Percentiles rank a stretch among this genome's conserved stretches.
Conservation (phyloP, 495 filamentous ascomycete species). For the Podospora didyma region DNA sequence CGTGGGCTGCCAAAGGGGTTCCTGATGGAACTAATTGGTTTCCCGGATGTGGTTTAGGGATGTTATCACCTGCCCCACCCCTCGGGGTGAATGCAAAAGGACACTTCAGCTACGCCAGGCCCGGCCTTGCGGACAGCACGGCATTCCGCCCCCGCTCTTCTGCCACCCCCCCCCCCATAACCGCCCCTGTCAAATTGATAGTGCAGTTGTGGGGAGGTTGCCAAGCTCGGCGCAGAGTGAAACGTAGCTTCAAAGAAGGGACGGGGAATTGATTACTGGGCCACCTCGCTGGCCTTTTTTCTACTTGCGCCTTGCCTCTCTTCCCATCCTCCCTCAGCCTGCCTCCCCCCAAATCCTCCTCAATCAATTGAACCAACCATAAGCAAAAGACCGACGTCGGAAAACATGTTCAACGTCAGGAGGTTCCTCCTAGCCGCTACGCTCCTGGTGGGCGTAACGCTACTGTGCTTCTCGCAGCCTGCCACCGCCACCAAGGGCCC, state of each 20-base stretch:
- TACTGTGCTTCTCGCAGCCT: constrained; percentile 68
- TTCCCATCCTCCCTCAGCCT: constrained; percentile 15
- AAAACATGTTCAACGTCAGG: constrained; percentile 53
- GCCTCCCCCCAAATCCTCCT: background rate
- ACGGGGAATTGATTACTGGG: background rate
- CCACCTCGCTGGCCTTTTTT: constrained; percentile 14
- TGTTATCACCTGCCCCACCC: too few species aligned
- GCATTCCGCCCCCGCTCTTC: too few species aligned
- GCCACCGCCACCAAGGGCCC: constrained; percentile 79
- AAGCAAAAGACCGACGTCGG: background rate
- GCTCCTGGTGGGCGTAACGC: constrained; percentile 67
- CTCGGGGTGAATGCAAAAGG: too few species aligned
- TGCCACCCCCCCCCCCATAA: background rate
- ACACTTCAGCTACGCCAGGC: too few species aligned
- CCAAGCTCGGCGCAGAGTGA: constrained; percentile 17
- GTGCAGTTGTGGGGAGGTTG: background rate
- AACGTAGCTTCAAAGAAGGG: constrained; percentile 31
- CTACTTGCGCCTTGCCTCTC: background rate
- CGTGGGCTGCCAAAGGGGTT: constrained; percentile 8
- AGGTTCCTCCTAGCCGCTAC: constrained; percentile 61
- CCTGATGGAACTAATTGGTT: background rate
- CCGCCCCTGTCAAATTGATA: background rate
- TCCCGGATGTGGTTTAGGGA: background rate
- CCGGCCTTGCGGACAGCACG: too few species aligned
- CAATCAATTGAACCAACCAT: background rate